Evolutionary conservation across 2,329 filamentous ascomycete genomes (phyloP).

Genomic region (Scedosporium aurantiacum): DNA sequence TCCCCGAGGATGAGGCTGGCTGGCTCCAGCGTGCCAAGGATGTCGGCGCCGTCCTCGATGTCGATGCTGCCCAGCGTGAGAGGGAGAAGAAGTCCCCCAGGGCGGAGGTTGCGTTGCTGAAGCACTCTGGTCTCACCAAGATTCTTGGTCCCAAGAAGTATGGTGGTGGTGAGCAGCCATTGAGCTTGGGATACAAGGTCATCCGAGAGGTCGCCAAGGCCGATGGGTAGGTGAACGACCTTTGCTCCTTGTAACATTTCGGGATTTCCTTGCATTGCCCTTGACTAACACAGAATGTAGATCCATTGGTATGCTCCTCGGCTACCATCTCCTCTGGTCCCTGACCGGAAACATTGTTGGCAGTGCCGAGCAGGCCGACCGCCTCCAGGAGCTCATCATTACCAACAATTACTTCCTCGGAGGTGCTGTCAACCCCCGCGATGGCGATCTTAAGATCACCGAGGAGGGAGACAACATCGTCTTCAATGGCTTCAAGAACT

Average conservation of each 20-base stretch:
- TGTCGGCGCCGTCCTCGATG: conserved; percentile 22
- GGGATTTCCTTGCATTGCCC: not conserved
- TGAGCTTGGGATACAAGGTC: conserved; percentile 41
- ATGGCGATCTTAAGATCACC: conserved; percentile 48
- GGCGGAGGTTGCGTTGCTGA: conserved; percentile 28
- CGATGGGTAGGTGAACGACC: conserved; percentile 35
- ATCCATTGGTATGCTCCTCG: conserved; percentile 53
- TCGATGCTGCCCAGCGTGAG: conserved; percentile 24
- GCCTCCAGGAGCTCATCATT: conserved; percentile 44
- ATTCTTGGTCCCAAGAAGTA: conserved; percentile 27
- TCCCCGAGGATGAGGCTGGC: conserved; percentile 18
- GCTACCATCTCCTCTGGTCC: conserved; percentile 55
- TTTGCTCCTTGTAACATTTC: not conserved
- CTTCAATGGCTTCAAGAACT: conserved; percentile 53
- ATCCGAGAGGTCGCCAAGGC: conserved; percentile 53
- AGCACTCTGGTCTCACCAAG: conserved; percentile 28
- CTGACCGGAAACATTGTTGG: conserved; percentile 51
- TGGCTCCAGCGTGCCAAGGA: conserved; percentile 30
- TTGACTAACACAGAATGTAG: conserved; percentile 14
- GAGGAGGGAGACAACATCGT: conserved; percentile 41
- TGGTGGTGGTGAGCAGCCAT: conserved; percentile 31
- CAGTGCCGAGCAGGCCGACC: conserved; percentile 46
- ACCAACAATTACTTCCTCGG: conserved; percentile 56
- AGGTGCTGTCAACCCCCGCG: conserved; percentile 54
- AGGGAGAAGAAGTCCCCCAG: conserved; percentile 27